These are phyloP conservation scores for Wickerhamomyces queroliae DNA, from an alignment of 805 yeast species.

Conservation along the genomic window DNA sequence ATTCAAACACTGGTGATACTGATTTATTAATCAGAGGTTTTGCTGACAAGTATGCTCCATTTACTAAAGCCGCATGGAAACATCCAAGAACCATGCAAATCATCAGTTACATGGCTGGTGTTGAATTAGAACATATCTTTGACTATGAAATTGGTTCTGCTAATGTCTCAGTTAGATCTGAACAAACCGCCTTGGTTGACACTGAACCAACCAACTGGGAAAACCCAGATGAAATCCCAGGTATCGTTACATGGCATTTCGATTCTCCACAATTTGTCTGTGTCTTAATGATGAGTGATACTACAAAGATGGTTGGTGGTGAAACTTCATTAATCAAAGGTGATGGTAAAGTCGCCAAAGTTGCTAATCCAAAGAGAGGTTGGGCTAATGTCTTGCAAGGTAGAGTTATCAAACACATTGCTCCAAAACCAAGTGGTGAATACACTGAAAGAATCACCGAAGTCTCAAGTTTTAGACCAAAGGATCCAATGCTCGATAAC, in stretches of 20 bases:
- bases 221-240: conserved; percentile 31
- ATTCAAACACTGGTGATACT: conserved; percentile 40
- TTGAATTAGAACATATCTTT: conserved; percentile 15
- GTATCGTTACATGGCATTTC: conserved; percentile 57
- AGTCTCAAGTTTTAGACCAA: conserved; percentile 37
- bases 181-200: conserved; percentile 6
- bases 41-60: conserved; percentile 40
- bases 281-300: conserved; percentile 57
- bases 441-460: conserved; percentile 36
- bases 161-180: conserved; percentile 39
- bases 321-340: conserved; percentile 44
- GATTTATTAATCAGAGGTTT: conserved; percentile 48
- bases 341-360: conserved; percentile 10
- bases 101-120: conserved; percentile 47
- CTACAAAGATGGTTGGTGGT: conserved; percentile 54
- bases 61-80: conserved; percentile 51
- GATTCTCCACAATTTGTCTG: conserved; percentile 64
- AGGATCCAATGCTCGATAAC: conserved; percentile 30
- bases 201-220: conserved; percentile 2
- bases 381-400: conserved; percentile 46
- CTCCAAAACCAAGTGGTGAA: conserved; percentile 35
- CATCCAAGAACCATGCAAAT: conserved; percentile 52
- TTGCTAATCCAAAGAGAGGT: conserved; percentile 40
- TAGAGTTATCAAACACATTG: conserved; percentile 38
- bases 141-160: conserved; percentile 53